These are phyloP conservation scores for Phytopythium aichiense DNA, from an alignment of 352 stramenopile species.

Conservation along the genomic window DNA sequence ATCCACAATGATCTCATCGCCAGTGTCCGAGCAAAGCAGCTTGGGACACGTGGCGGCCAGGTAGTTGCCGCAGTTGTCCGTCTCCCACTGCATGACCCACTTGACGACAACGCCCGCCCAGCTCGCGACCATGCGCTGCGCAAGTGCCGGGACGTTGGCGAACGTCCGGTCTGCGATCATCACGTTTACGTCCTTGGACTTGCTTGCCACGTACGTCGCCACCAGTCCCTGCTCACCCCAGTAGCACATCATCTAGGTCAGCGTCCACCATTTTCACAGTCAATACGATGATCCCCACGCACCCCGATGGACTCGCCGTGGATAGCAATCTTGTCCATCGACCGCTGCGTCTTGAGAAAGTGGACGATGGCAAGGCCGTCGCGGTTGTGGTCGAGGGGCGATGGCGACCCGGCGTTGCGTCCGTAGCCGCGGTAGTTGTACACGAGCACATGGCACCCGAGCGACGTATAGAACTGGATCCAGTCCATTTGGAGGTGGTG, in stretches of 20 bases:
- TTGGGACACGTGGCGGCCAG: constrained; percentile 69
- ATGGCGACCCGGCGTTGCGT: constrained; percentile 57
- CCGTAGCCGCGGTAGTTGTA: constrained; percentile 89
- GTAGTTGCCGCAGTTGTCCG: constrained; percentile 75
- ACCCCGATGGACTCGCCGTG: constrained; percentile 84
- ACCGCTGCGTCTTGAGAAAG: constrained; percentile 53
- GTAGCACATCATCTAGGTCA: background rate
- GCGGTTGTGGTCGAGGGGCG: constrained; percentile 52
- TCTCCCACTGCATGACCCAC: constrained; percentile 77
- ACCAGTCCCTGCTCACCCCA: constrained; percentile 38
- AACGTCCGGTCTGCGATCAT: constrained; percentile 83
- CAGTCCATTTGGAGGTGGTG: constrained; percentile 89
- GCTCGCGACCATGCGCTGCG: constrained; percentile 67
- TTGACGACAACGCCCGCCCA: constrained; percentile 67
- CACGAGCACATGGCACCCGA: constrained; percentile 75
- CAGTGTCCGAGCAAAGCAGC: constrained; percentile 74
- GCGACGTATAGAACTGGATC: constrained; percentile 80
- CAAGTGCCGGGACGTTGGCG: constrained; percentile 67
- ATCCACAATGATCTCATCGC: constrained; percentile 83
- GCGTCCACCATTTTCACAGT: background rate
- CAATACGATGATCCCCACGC: background rate
- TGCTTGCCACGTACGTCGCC: constrained; percentile 57
- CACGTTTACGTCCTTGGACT: constrained; percentile 58
- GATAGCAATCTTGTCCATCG: constrained; percentile 56
- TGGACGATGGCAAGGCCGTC: constrained; percentile 73